Evolutionary conservation across 1,284 basidiomycete genomes (phyloP), one percentile per base, ranked within the genome.

Genomic region (Boletus sp.): DNA sequence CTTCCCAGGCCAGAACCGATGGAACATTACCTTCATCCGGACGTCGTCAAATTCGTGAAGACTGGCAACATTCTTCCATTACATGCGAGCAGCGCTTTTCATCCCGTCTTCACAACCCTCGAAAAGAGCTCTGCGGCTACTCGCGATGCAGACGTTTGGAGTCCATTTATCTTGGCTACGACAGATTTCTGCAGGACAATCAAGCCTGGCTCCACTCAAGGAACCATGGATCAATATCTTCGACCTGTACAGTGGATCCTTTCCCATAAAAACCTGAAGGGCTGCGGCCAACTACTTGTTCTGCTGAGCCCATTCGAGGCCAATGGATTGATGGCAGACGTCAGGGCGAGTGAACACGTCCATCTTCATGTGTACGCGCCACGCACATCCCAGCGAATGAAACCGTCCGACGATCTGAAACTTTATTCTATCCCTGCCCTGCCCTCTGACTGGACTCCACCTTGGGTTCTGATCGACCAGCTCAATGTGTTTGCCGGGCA

Each of bases 201-300:
- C 7, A 49, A 18, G 0, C 33, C 36, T 0, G 42, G 22, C 3
- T 27, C 56, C 13, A 33, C 20, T 18, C 43, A 3, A 24, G 54
- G 37, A 1, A 48, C 35, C 0, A 31, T 45, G 4, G 62, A 63
- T 33, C 72, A 76, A 37, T 78, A 74, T 51, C 59, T 77, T 12
- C 73, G 75, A n/a, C 73, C 76, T 0, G 70, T 79, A 24, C 69
- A 76, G 42, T 78, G 79, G 80, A 66, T 81, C 50, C 47, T 77
- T n/a, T 73, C 75, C 2, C 31, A 51, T 2, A 51, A 35, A 33
- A 16, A 4, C 22, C 2, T 11, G 3, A 44, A 12, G 11, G 45
- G 7, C 27, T 7, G 7, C 27, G 27, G 6, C 27, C 27, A 27
- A 27, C 27, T 27, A 27, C 27, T 27, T 27, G 27, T 27, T 27